Evolutionary conservation across 2,329 filamentous ascomycete genomes (phyloP).

Genomic region (Tricladium varicosporioides): DNA sequence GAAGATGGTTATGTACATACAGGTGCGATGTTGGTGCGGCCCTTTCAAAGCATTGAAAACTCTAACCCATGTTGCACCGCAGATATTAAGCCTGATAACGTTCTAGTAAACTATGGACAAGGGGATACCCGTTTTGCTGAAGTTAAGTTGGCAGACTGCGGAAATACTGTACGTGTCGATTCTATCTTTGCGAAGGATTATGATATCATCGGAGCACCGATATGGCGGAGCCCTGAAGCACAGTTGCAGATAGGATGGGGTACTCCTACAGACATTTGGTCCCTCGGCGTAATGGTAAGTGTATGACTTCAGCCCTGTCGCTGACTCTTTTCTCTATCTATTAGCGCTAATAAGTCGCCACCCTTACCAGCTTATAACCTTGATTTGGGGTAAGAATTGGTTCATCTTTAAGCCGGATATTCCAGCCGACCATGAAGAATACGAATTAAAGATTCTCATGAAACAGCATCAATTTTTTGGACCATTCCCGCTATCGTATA

Average conservation of each 20-base stretch:
- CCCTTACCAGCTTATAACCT: slow-evolving; percentile 18
- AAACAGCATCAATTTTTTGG: slow-evolving; percentile 17
- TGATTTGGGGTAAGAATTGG: slow-evolving; percentile 20
- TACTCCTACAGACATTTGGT: slow-evolving; percentile 27
- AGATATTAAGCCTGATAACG: slow-evolving; percentile 36
- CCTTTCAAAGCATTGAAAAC: neutral
- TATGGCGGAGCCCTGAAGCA: slow-evolving; percentile 22
- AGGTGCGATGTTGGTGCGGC: slow-evolving; percentile 12
- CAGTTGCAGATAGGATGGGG: slow-evolving; percentile 23
- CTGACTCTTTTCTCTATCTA: slow-evolving; percentile 2
- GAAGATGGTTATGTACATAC: slow-evolving; percentile 21
- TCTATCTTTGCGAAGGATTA: slow-evolving; percentile 17
- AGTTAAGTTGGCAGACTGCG: slow-evolving; percentile 12
- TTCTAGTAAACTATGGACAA: slow-evolving; percentile 22
- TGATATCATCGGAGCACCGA: slow-evolving; percentile 17
- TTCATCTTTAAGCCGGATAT: slow-evolving; percentile 23
- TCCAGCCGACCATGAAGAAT: slow-evolving; percentile 10
- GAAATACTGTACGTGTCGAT: slow-evolving; percentile 23
- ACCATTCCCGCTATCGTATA: slow-evolving; percentile 15
- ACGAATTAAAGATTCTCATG: slow-evolving; percentile 8
- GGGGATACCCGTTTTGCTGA: slow-evolving; percentile 16
- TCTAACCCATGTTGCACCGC: slow-evolving; percentile 15
- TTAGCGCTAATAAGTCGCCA: slow-evolving; percentile 2
- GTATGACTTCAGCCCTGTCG: neutral
- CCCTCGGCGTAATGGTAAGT: slow-evolving; percentile 21